Evolutionary conservation across 352 stramenopile genomes (phyloP).

Genomic region (Peronospora belbahrii): DNA sequence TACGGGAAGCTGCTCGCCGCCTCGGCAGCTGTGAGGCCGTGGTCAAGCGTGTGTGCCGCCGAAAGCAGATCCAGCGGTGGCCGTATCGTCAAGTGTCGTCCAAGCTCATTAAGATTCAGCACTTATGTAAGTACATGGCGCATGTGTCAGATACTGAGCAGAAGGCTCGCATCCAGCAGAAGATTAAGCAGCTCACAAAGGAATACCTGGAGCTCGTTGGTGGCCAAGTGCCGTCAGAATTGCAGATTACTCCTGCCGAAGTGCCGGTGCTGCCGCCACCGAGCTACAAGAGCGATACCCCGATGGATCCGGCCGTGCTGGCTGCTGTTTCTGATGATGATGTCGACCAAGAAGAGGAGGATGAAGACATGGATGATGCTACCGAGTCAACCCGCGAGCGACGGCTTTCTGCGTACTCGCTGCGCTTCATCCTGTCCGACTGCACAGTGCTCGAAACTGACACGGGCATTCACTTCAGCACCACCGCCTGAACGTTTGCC

Average conservation of each 20-base stretch:
- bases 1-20: conserved; percentile 62
- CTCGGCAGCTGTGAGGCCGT: conserved; percentile 74
- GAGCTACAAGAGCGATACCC: conserved; percentile 30
- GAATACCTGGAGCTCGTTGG: conserved; percentile 75
- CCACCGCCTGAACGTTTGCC: conserved; percentile 21
- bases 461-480: conserved; percentile 47
- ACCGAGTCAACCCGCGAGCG: conserved; percentile 14
- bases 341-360: conserved; percentile 34
- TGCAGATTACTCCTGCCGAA: conserved; percentile 51
- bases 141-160: conserved; percentile 66
- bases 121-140: conserved; percentile 81
- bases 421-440: conserved; percentile 75
- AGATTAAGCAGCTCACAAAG: conserved; percentile 73
- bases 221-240: conserved; percentile 62
- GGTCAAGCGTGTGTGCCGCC: conserved; percentile 77
- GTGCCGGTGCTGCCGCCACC: conserved; percentile 44
- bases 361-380: conserved; percentile 38
- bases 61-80: conserved; percentile 75
- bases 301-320: conserved; percentile 48
- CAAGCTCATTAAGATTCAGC: conserved; percentile 83
- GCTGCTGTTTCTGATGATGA: conserved; percentile 46
- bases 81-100: conserved; percentile 79
- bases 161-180: conserved; percentile 61
- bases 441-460: conserved; percentile 65
- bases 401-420: conserved; percentile 63